Evolutionary conservation across 768 basidiomycete genomes (phyloP), one percentile per base, ranked within the genome.

Genomic region (Filobasidium floriforme): DNA sequence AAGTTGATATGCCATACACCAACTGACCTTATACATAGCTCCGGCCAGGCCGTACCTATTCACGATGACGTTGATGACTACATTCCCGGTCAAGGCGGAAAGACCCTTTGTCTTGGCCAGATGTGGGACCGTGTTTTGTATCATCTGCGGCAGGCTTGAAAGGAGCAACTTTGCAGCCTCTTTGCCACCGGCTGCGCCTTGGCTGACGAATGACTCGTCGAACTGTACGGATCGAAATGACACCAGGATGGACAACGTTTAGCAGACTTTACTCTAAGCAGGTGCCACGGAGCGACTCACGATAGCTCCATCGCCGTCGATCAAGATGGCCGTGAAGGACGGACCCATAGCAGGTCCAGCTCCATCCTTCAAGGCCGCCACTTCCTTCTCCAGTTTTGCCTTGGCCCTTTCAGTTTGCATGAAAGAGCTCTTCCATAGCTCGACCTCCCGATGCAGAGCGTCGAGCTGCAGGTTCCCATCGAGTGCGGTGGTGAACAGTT

Each of bases 291-390:
- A 51, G 22, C 18, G 3, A 68, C 71, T 69, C 61, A 75, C 73
- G 32, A 77, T 73, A 9, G 72, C 61, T 14, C 70, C 70, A 41
- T 75, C 74, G 1, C 73, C 73, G 43, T 75, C 73, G 11, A 77
- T 68, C 2, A 75, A 59, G n/a, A 74, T 64, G 1, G 70, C 69
- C 1, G 70, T 68, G 59, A 75, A 71, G 5, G 46, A 12, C 9
- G 65, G 66, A 29, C 66, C 63, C 15, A 59, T 37, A 55, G 24
- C 24, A 22, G n/a, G 24, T 41, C 59, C 57, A 22, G 32, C 37
- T 49, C 40, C 52, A 32, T 32, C 55, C 66, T 69, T 69, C 64
- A 63, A 59, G 12, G 32, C 40, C 11, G 60, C 32, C 61, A 73
- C 26, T 41, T 67, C 66, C 32, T 14, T 9, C 61, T 66, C 66